A percentile compares a stretch with the other conserved stretches of the same genome.
Conservation (phyloP, 1,284 basidiomycete species). For the Cutaneotrichosporon spelunceum region DNA sequence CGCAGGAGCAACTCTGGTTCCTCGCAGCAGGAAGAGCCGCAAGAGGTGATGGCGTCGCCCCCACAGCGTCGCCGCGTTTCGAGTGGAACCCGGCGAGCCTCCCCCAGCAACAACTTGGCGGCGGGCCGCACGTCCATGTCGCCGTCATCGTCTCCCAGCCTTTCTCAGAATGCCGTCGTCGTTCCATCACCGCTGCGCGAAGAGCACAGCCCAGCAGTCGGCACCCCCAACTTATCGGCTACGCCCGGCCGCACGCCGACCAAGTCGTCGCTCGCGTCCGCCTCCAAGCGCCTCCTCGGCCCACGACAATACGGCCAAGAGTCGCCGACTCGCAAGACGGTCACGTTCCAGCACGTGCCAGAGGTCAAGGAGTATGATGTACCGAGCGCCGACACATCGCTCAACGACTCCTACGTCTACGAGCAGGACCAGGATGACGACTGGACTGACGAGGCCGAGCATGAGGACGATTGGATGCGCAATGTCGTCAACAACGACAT, state of each 20-base stretch:
- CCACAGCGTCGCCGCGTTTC: conserved; percentile 31
- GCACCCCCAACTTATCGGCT: neutral
- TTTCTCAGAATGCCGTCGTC: conserved; percentile 22
- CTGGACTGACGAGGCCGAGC: conserved; percentile 35
- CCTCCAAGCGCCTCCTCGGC: conserved; percentile 71
- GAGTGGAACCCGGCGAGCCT: conserved; percentile 30
- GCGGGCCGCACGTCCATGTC: conserved; percentile 29
- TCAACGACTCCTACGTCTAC: conserved; percentile 32
- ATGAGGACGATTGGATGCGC: conserved; percentile 18
- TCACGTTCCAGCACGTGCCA: conserved; percentile 78
- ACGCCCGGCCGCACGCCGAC: conserved; percentile 38
- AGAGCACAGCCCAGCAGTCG: conserved; percentile 13
- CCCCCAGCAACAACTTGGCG: conserved; percentile 25
- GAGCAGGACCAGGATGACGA: conserved; percentile 55
- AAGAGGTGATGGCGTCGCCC: conserved; percentile 35
- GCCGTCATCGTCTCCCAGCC: conserved; percentile 40
- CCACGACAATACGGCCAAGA: conserved; percentile 58
- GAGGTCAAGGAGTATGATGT: conserved; percentile 83
- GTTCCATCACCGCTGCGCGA: conserved; percentile 36
- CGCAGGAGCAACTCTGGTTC: conserved; percentile 13
- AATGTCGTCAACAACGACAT: conserved; percentile 12
- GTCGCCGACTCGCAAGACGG: conserved; percentile 65
- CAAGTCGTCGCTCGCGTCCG: conserved; percentile 65
- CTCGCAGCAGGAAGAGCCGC: neutral
- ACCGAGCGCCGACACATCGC: conserved; percentile 58